Evolutionary conservation across 495 filamentous ascomycete species (phyloP).

Genomic region (Aspergillus incahuasiensis): DNA sequence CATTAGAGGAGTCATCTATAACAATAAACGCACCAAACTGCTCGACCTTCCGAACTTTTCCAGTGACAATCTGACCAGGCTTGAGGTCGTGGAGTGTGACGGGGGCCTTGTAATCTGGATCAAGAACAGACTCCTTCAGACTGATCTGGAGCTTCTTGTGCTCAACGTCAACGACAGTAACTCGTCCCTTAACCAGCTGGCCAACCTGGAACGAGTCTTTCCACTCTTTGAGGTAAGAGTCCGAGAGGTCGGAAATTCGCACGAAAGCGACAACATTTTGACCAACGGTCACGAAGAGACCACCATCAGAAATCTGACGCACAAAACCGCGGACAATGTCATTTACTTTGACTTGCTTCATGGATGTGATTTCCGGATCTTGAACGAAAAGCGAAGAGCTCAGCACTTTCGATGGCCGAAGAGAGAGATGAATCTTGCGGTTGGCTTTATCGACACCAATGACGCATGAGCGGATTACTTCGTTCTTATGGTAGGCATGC

Average conservation of each 20-base stretch:
- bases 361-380: constrained; percentile 69
- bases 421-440: constrained; percentile 75
- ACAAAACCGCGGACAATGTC: constrained; percentile 86
- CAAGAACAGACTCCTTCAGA: constrained; percentile 76
- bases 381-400: constrained; percentile 80
- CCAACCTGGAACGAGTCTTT: constrained; percentile 80
- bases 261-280: constrained; percentile 76
- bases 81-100: constrained; percentile 66
- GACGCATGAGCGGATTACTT: constrained; percentile 78
- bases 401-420: constrained; percentile 80
- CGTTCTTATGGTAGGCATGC: constrained; percentile 68
- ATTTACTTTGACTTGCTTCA: constrained; percentile 66
- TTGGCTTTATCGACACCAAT: constrained; percentile 74
- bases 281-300: constrained; percentile 76
- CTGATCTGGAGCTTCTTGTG: constrained; percentile 77
- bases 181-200: constrained; percentile 82
- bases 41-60: constrained; percentile 86
- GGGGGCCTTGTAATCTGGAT: constrained; percentile 69
- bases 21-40: constrained; percentile 93
- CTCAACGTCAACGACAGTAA: constrained; percentile 60
- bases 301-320: constrained; percentile 78
- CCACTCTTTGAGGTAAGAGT: constrained; percentile 92
- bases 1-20: constrained; percentile 74
- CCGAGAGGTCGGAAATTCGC: constrained; percentile 80
- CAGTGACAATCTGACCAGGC: constrained; percentile 74